Base-by-base conservation (phyloP, 441 rosid species). In the Euphorbia corollata region DNA sequence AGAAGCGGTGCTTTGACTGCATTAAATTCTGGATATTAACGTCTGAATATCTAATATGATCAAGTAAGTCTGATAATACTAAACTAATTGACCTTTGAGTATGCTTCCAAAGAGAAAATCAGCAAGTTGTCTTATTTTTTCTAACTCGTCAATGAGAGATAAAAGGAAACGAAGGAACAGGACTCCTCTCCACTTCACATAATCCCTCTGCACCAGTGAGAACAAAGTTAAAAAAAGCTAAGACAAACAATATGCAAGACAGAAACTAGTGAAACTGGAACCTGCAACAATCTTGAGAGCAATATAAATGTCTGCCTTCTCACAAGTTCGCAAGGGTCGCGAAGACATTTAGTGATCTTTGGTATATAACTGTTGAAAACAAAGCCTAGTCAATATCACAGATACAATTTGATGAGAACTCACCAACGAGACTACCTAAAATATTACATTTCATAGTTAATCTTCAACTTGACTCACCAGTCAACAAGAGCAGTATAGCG, bases 141-240 rank as follows among this genome's bases (percentile, higher is more conserved):
- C 91, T 24, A 97, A 89, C 64, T 93, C 99, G 75, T 93, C 99
- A 34, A 91, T 97, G 61, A 93, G 89, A 18, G 92, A 84, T 58
- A 91, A 66, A 71, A 93, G 97, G 76, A 93, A 91, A 0, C 93
- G 84, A 66, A 91, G 89, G 74, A 93, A 93, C 73, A 89, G 93
- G 59, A 87, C 79, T 68, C 97, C 97, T 78, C 90, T 86, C 99
- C 99, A 91, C 84, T 93, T 91, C 63, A 93, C 97, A 22, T 93
- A 93, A 82, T 91, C 99, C 83, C 96, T 87, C 99, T 93, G 78
- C 64, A 68, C 65, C 1, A 15, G 34, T 27, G 53, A 75, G 53
- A 76, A 70, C 51, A 62, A 63, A 50, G 55, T 70, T 64, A 70
- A 18, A 51, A 12, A 45, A 72, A 32, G 38, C 30, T 15, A 34